Conservation (phyloP, 495 filamentous ascomycete species). For the Letharia lupina region DNA sequence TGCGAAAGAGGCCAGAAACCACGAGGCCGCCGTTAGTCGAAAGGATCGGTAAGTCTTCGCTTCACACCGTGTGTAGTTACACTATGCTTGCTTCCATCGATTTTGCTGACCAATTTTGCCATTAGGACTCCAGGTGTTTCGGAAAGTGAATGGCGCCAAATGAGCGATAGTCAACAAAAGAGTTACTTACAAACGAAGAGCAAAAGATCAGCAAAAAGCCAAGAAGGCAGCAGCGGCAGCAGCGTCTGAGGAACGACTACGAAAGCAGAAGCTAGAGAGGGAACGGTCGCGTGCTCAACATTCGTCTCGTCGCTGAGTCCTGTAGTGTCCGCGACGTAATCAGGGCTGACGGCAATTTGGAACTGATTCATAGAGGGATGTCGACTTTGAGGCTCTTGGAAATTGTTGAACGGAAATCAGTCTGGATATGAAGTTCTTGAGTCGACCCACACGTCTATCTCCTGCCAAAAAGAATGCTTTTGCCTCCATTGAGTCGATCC, state of each 20-base stretch:
- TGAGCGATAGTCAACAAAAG: background rate
- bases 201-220: background rate
- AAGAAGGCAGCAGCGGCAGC: background rate
- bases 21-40: background rate
- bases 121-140: background rate
- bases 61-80: background rate
- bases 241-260: background rate
- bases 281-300: background rate
- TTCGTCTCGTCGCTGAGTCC: background rate
- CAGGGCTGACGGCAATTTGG: background rate
- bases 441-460: background rate
- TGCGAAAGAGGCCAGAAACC: background rate
- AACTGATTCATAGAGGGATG: background rate
- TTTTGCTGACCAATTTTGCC: background rate
- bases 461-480: background rate
- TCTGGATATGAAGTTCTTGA: background rate
- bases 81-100: background rate
- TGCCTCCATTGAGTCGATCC: background rate
- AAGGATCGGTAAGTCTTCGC: background rate
- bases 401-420: background rate
- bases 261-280: background rate
- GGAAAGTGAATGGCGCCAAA: background rate
- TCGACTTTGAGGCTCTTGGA: background rate
- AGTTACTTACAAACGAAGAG: background rate
- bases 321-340: too few relatives aligned